Percentiles rank a stretch among this genome's conserved stretches.
These are phyloP conservation scores for Russula virescens DNA, from an alignment of 768 basidiomycete species.

Conservation along the genomic window DNA sequence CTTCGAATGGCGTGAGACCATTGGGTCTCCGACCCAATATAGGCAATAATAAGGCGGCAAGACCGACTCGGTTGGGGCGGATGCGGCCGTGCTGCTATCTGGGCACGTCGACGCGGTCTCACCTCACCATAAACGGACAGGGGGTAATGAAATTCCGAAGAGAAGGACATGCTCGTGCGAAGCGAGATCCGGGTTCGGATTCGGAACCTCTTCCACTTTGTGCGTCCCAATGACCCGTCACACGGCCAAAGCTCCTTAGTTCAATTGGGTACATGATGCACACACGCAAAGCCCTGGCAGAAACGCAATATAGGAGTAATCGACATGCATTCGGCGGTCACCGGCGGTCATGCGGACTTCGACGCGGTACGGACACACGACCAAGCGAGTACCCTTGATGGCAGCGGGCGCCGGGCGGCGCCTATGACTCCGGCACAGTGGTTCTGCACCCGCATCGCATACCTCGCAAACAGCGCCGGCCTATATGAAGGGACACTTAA, in stretches of 20 bases:
- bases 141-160: neutral
- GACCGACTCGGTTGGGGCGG: neutral
- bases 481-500: conserved; percentile 20
- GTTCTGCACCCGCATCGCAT: neutral
- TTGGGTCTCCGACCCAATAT: no score
- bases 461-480: conserved; percentile 1
- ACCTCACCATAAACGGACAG: conserved; percentile 5
- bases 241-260: neutral
- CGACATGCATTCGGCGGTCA: no score
- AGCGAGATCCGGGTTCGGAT: neutral
- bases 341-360: no score
- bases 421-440: conserved; percentile 14
- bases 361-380: no score
- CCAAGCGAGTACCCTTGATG: no score
- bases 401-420: no score
- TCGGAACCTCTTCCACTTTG: no score
- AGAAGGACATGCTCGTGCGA: neutral
- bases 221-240: conserved; percentile 5
- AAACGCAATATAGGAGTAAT: no score
- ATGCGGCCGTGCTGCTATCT: conserved; percentile 19
- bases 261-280: no score
- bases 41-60: no score
- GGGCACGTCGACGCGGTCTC: conserved; percentile 6
- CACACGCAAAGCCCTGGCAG: neutral
- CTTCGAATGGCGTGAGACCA: no score